Base-by-base conservation (phyloP, 768 basidiomycete genomes). In the Boletus barrowsii region DNA sequence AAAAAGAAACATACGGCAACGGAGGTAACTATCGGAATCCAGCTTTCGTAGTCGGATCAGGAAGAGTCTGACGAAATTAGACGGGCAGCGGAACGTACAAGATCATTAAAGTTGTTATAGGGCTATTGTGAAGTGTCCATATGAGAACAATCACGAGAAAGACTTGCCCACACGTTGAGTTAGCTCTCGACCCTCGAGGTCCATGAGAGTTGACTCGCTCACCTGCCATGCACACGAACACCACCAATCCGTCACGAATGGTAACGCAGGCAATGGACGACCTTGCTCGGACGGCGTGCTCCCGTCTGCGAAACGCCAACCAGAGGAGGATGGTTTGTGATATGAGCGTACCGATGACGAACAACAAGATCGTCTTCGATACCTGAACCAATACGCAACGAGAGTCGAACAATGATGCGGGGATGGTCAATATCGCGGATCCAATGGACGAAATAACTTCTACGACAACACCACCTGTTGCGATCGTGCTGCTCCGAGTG, bases 171-270 rank as follows among this genome's bases (percentile, higher is more conserved):
- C 11, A 11, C 6, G 13, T 49, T 3, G 30, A 17, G 1, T 57
- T 15, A 62, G 56, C 5, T 18, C 44, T 17, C 35, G 5, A 17
- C 5, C 35, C 35, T 15, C 15, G 35, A 36, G 14, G 35, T 22
- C 22, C 3, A 22, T 22, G 22, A 30, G 20, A 42, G 3, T 13
- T 10, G 17, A 10, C 3, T 30, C 3, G 15, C 66, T 66, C 20
- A 67, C 66, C 52, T 20, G 20, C 17, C 17, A 67, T 9, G 10
- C 42, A 55, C 4, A 15, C 5, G 6, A 68, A 67, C 8, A 52
- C 57, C 2, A 60, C 5, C 3, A 60, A 4, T 29, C 66, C 62
- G 29, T 67, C 66, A 3, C 67, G 59, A n/a, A 67, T 62, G 11
- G 67, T 68, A 1, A 64, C 37, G 14, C 53, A 65, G 10, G 54